Evolutionary conservation across 495 filamentous ascomycete genomes (phyloP), one percentile per base, ranked within the genome.

Genomic region (Stereocaulon alpinum): DNA sequence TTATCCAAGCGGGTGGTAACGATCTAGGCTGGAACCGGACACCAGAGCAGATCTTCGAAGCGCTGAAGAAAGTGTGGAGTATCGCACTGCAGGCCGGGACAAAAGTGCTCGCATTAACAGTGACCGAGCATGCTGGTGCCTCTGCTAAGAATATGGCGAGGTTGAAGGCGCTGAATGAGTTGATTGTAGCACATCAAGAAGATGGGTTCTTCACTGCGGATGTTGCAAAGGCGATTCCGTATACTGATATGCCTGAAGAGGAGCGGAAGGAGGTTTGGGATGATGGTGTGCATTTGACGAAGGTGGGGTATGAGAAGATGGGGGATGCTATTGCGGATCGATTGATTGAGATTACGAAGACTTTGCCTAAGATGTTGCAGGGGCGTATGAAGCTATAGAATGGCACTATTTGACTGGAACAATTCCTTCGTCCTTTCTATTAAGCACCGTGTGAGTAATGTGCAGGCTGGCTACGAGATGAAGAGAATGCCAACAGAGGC

Each of bases 231-330:
- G 69, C 69, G 24, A 64, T 86, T 2, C 78, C 79, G 0, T 84
- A 79, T 63, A 76, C 75, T 56, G 53, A 59, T n/a, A 72, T 84
- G 34, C 34, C 34, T 37, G 34, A 37, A 66, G 58, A 67, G 3
- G 63, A 70, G 9, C 51, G 68, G 5, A 76, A 78, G 58, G 66
- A 67, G 40, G 76, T 81, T 55, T 84, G 81, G 77, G 77, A 83
- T 63, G 84, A 86, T 72, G 77, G 76, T n/a, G 56, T 86, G 22
- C 84, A 86, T 69, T 72, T 85, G 48, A 82, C 76, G 5, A 66
- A 74, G 3, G 70, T 67, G 32, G 84, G 84, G 17, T 86, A 86
- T 70, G 73, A 82, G 59, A 59, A 75, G 45, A 78, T 86, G 61
- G 84, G 84, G 0, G 64, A 76, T 54, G 70, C 74, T 50, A 73